These are phyloP conservation scores for Stramenopiles sp. DNA, from an alignment of 352 stramenopile species.

Conservation along the genomic window DNA sequence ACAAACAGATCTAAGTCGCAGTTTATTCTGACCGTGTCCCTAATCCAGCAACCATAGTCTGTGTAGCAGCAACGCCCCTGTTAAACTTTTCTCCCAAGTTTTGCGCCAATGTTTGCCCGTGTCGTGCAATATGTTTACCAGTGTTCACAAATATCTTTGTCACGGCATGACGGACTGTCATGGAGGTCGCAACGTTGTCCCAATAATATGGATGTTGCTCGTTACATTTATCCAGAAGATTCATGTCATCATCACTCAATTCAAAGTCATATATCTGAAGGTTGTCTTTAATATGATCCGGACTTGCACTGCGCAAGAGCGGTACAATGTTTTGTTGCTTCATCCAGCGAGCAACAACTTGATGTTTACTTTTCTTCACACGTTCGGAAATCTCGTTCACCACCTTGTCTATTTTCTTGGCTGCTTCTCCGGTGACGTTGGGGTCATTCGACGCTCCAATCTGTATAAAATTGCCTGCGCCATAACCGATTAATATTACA, in stretches of 20 bases:
- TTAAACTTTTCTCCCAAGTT: too few species aligned
- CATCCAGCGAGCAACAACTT: constrained; percentile 44
- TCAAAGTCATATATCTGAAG: constrained; percentile 33
- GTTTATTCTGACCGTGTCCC: too few species aligned
- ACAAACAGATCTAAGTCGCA: too few species aligned
- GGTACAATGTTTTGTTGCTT: constrained; percentile 33
- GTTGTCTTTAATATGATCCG: constrained; percentile 38
- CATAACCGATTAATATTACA: constrained; percentile 39
- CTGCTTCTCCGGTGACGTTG: constrained; percentile 22
- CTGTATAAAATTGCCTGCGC: constrained; percentile 30
- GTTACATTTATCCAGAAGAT: constrained; percentile 37
- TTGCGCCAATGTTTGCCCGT: neutral
- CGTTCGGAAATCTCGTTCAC: constrained; percentile 29
- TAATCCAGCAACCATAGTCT: too few species aligned
- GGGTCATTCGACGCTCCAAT: constrained; percentile 24
- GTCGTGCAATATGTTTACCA: neutral
- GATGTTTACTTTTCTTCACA: constrained; percentile 30
- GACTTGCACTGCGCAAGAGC: constrained; percentile 36
- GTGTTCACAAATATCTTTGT: neutral
- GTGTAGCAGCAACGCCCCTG: too few species aligned
- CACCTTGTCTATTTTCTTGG: constrained; percentile 10
- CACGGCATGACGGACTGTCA: neutral
- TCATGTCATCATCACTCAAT: constrained; percentile 39
- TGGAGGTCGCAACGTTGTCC: constrained; percentile 33
- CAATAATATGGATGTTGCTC: constrained; percentile 42